Evolutionary conservation across 2,329 filamentous ascomycete species (phyloP), one percentile per base, ranked within the genome.

Genomic region (Thelonectria olida): DNA sequence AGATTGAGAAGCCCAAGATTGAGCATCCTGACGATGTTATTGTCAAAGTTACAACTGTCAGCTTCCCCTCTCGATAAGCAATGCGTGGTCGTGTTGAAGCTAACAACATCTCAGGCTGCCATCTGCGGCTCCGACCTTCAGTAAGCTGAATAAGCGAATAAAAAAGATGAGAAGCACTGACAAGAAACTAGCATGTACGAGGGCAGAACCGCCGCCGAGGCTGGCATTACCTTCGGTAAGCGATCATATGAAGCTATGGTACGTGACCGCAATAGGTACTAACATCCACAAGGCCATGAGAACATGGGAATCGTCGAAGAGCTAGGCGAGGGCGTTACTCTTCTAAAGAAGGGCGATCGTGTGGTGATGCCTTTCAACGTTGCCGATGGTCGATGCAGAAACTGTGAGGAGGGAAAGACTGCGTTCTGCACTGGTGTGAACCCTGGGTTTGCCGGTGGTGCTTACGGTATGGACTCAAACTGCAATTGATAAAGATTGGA

Each of bases 351-450:
- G 64, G 87, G 87, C 3, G 87, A 90, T 62, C 82, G 87, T 2
- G 84, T 90, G 4, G 87, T 90, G 2, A 82, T 90, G 73, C 87
- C 88, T 0, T 90, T 89, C 78, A 89, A 89, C 56, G 87, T 89
- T 1, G 86, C 86, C 7, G 85, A 88, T 66, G 86, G 87, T 2
- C 80, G 87, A 12, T 90, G 88, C 72, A 81, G 82, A 17, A 89
- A 89, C 66, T 89, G 88, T 59, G 87, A 90, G 67, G 85, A 89
- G 64, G 87, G 87, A 2, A 82, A 81, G 60, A 90, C 87, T 1
- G 87, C 87, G 0, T 90, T 90, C 67, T 90, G 87, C 71, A 90
- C 87, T 0, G 88, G 87, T 13, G 69, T 82, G 56, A 74, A 78
- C 63, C 71, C 79, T 58, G 66, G 78, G 7, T 74, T 81, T 69